Evolutionary conservation across 2,329 filamentous ascomycete genomes (phyloP), one percentile per base, ranked within the genome.

Genomic region (Fusarium graminum): DNA sequence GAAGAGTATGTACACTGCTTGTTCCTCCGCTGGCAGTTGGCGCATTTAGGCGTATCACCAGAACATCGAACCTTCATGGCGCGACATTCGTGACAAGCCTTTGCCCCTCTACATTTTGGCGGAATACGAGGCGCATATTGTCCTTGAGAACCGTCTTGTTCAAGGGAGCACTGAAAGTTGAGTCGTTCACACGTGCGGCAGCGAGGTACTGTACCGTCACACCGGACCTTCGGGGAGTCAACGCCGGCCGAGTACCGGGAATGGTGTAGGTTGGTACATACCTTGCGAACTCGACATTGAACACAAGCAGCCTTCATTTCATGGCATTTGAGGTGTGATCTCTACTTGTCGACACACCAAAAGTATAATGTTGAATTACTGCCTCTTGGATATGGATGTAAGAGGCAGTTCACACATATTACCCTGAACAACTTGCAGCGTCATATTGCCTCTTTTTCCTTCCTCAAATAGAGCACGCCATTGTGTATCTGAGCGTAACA

Each of bases 201-300:
- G 26, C 63, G 55, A 44, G 71, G 71, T 6, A 71, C 63, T 45
- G 63, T 59, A 25, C 71, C 71, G 42, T 73, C 71, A 49, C 71
- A 73, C 69, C 71, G 71, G 66, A 73, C 71, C 71, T 73, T 47
- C 65, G 62, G 64, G 50, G 67, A 63, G 69, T 72, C 50, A 72
- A 67, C 58, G 61, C 59, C 43, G 64, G 59, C 67, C 68, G 70
- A 72, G 52, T 60, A 43, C 70, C 68, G 70, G 34, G 39, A 50
- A 19, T 14, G 12, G 14, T 28, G 25, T 46, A 16, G 13, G 25
- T 34, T 16, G 28, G 14, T 50, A 38, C 50, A 40, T 67, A 73
- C 71, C 71, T 73, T 73, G 52, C 71, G 71, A 40, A 73, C 71
- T 45, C 71, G 69, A 59, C 71, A 73, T 22, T 73, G 71, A 43